These are phyloP conservation scores for Kuraishia piskuri DNA, from an alignment of 805 yeast genomes.

Conservation along the genomic window DNA sequence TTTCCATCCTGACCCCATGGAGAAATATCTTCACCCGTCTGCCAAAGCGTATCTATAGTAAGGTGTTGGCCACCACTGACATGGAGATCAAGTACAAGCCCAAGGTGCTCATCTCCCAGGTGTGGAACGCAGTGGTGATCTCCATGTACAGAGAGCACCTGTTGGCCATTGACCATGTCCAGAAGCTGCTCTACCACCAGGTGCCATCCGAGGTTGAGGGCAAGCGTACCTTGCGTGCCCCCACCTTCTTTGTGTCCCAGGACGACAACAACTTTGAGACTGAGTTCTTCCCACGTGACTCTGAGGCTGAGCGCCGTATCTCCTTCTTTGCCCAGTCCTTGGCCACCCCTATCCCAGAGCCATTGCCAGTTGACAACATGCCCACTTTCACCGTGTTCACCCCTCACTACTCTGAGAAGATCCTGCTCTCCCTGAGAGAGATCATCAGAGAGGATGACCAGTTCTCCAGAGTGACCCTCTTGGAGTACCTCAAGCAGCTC, in stretches of 20 bases:
- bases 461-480: conserved; percentile 85
- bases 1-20: conserved; percentile 98
- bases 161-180: conserved; percentile 97
- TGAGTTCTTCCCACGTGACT: conserved; percentile 93
- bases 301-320: conserved; percentile 99
- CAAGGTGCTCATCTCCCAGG: conserved; percentile 94
- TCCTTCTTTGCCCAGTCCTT: conserved; percentile 98
- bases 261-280: conserved; percentile 93
- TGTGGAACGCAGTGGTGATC: conserved; percentile 98
- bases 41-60: conserved; percentile 98
- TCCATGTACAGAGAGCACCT: conserved; percentile 99
- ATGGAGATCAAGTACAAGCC: conserved; percentile 99
- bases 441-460: conserved; percentile 96
- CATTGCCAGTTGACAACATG: conserved; percentile 98
- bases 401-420: conserved; percentile 96
- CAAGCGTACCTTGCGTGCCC: conserved; percentile 96
- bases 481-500: conserved; percentile 89
- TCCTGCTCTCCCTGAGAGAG: conserved; percentile 85
- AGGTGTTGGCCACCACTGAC: conserved; percentile 95
- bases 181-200: conserved; percentile 93
- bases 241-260: conserved; percentile 96
- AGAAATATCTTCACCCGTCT: conserved; percentile 95
- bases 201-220: conserved; percentile 98
- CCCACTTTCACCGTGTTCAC: conserved; percentile 96
- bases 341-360: conserved; percentile 98